These are phyloP conservation scores for Starmerella bombi DNA, from an alignment of 805 yeast genomes.

Conservation along the genomic window DNA sequence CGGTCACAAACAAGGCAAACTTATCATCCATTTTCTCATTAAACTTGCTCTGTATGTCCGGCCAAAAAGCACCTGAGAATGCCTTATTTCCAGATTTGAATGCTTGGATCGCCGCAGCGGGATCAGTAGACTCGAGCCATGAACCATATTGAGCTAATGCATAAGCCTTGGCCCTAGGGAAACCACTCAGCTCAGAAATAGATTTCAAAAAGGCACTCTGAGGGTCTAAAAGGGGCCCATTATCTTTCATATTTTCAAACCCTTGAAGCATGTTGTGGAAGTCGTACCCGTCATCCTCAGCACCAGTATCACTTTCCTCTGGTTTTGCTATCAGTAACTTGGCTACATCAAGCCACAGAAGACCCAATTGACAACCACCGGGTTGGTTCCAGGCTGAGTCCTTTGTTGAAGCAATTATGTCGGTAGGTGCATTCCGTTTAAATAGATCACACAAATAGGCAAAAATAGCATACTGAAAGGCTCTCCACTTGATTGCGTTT, in stretches of 20 bases:
- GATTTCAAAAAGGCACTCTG: constrained; percentile 13
- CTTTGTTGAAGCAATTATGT: not conserved
- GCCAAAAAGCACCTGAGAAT: constrained; percentile 10
- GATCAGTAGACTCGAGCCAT: constrained; percentile 9
- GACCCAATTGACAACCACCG: constrained; percentile 16
- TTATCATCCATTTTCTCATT: constrained; percentile 9
- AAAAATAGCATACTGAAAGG: constrained; percentile 52
- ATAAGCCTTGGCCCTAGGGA: constrained; percentile 12
- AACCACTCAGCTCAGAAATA: constrained; percentile 13
- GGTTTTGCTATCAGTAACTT: constrained; percentile 31
- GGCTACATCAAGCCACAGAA: constrained; percentile 20
- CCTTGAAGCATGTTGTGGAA: not conserved
- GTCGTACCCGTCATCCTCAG: constrained; percentile 5
- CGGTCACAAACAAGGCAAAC: constrained; percentile 11
- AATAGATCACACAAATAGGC: constrained; percentile 29
- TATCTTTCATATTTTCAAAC: not conserved
- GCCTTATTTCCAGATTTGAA: constrained; percentile 10
- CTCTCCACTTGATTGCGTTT: constrained; percentile 37
- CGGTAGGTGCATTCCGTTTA: not conserved
- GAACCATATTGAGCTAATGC: constrained; percentile 15
- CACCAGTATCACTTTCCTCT: not conserved
- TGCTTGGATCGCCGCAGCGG: constrained; percentile 14
- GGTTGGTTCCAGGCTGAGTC: constrained; percentile 5
- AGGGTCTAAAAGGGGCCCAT: constrained; percentile 2
- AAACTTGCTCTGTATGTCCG: constrained; percentile 5